These are phyloP conservation scores for Tricholoma flavovirens DNA, from an alignment of 768 basidiomycete species.

Conservation along the genomic window DNA sequence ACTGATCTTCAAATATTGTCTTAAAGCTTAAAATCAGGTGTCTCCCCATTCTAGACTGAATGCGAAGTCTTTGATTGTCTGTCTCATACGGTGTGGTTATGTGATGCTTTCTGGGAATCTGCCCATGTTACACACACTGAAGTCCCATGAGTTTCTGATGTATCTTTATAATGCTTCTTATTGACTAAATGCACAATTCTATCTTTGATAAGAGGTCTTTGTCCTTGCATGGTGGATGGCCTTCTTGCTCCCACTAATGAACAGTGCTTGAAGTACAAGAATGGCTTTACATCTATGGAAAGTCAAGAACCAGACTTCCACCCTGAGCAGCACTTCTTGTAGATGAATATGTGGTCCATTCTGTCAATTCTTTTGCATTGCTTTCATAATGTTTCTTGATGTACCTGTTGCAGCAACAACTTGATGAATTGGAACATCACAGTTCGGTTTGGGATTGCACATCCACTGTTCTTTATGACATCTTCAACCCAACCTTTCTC, in stretches of 20 bases:
- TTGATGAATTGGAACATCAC: background rate
- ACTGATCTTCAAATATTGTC: background rate
- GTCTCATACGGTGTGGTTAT: slow-evolving; percentile 8
- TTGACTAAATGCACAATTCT: too few relatives aligned
- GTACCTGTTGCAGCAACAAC: background rate
- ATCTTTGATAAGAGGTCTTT: too few relatives aligned
- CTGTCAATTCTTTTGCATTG: too few relatives aligned
- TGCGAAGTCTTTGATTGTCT: slow-evolving; percentile 10
- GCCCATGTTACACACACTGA: slow-evolving; percentile 3
- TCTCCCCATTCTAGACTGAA: slow-evolving; percentile 9
- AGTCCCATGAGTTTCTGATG: too few relatives aligned
- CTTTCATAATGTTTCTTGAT: background rate
- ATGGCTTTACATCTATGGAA: slow-evolving; percentile 20
- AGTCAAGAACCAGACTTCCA: slow-evolving; percentile 1
- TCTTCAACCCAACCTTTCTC: background rate
- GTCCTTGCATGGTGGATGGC: slow-evolving; percentile 1
- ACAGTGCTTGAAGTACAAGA: slow-evolving; percentile 12
- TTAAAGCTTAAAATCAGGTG: background rate
- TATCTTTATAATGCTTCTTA: too few relatives aligned
- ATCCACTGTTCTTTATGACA: background rate
- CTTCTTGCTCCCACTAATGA: slow-evolving; percentile 7
- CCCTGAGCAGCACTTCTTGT: slow-evolving; percentile 7
- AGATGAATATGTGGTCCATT: slow-evolving; percentile 10
- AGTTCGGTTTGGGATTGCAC: background rate
- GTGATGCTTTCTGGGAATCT: slow-evolving; percentile 12